Percentiles rank a stretch among this genome's conserved stretches.
These are phyloP conservation scores for Daldinia loculata DNA, from an alignment of 495 filamentous ascomycete species.

Conservation along the genomic window DNA sequence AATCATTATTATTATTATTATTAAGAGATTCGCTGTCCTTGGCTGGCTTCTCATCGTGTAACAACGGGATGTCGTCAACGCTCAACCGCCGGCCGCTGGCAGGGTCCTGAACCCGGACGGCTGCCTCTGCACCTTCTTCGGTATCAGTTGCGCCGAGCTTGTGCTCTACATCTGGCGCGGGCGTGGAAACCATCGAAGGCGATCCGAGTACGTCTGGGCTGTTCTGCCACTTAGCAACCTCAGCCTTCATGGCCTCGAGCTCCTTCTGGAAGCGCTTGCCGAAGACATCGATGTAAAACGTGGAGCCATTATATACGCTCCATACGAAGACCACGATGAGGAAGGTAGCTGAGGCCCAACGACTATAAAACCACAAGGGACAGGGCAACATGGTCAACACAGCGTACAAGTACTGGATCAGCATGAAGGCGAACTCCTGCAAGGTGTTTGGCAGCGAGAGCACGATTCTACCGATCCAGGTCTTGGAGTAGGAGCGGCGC, in stretches of 20 bases:
- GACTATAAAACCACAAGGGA: slow-evolving; percentile 93
- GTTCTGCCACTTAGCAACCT: slow-evolving; percentile 89
- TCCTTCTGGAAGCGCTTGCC: slow-evolving; percentile 97
- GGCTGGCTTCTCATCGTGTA: slow-evolving; percentile 56
- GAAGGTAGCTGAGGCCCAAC: slow-evolving; percentile 79
- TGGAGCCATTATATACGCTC: slow-evolving; percentile 94
- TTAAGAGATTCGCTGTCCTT: slow-evolving; percentile 15
- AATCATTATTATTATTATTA: slow-evolving; percentile 15
- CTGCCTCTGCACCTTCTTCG: slow-evolving; percentile 33
- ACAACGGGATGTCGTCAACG: slow-evolving; percentile 64
- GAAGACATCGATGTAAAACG: slow-evolving; percentile 97
- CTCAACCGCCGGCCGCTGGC: slow-evolving; percentile 44
- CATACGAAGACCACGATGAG: slow-evolving; percentile 82
- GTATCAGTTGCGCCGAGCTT: slow-evolving; percentile 23
- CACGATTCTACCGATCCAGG: slow-evolving; percentile 86
- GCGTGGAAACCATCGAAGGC: slow-evolving; percentile 52
- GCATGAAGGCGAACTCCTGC: slow-evolving; percentile 93
- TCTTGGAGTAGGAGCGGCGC: slow-evolving; percentile 84
- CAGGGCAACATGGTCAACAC: slow-evolving; percentile 92
- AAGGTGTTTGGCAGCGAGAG: slow-evolving; percentile 75
- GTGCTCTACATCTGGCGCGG: slow-evolving; percentile 3
- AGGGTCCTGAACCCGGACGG: slow-evolving; percentile 40
- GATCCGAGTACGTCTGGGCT: slow-evolving; percentile 57
- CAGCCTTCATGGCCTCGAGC: slow-evolving; percentile 85
- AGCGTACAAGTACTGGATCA: slow-evolving; percentile 92